A percentile compares a stretch with the other conserved stretches of the same genome.
These are phyloP conservation scores for Zarea fungicola DNA, from an alignment of 2,329 filamentous ascomycete species.

Conservation along the genomic window DNA sequence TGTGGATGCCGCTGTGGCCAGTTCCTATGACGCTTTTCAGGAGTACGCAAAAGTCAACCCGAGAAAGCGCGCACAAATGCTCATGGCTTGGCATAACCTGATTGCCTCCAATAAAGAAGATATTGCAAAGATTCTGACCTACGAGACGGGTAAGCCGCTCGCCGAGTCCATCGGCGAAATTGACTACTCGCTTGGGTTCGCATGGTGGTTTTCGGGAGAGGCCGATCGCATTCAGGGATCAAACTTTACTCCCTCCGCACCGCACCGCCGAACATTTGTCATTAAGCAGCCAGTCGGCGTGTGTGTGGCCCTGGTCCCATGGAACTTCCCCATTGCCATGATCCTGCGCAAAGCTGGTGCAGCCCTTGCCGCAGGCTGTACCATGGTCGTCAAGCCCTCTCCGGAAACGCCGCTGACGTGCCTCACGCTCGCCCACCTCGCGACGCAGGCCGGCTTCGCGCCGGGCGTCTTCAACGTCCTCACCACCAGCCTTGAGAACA, in stretches of 20 bases:
- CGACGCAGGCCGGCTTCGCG: constrained; percentile 67
- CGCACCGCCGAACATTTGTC: constrained; percentile 61
- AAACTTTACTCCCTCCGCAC: constrained; percentile 52
- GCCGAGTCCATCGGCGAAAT: constrained; percentile 49
- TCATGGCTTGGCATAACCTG: constrained; percentile 32
- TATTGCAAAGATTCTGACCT: constrained; percentile 33
- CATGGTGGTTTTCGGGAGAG: constrained; percentile 52
- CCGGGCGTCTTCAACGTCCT: constrained; percentile 60
- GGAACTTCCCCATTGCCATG: constrained; percentile 59
- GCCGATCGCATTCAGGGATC: constrained; percentile 51
- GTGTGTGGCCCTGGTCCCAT: constrained; percentile 30
- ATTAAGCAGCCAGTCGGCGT: constrained; percentile 51
- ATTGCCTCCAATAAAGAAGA: constrained; percentile 32
- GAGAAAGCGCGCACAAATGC: constrained; percentile 28
- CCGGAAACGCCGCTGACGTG: constrained; percentile 71
- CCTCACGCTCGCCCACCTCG: constrained; percentile 63
- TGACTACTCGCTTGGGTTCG: constrained; percentile 49
- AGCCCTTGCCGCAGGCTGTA: constrained; percentile 67
- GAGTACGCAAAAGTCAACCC: constrained; percentile 33
- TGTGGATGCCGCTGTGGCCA: constrained; percentile 31
- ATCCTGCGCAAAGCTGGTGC: constrained; percentile 42
- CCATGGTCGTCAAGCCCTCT: constrained; percentile 70
- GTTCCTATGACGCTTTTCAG: constrained; percentile 32
- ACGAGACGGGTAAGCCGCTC: constrained; percentile 54
- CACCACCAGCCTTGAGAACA: constrained; percentile 40